Percentiles rank a stretch among this genome's conserved stretches.
Evolutionary conservation across 73 alveolate genomes (phyloP).

Genomic region (Uronychia setigera): DNA sequence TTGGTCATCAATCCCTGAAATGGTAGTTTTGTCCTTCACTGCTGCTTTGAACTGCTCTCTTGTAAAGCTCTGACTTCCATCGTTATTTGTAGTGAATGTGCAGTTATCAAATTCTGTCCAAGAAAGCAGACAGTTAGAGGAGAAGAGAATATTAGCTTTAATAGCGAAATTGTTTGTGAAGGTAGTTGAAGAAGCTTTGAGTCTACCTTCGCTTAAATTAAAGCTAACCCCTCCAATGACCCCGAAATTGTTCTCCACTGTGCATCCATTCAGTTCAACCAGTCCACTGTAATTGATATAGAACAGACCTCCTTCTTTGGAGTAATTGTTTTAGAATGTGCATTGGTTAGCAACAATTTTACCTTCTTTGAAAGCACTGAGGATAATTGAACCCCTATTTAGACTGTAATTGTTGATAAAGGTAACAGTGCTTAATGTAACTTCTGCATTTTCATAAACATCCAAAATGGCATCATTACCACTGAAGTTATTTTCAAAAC

Average conservation of each 20-base stretch:
- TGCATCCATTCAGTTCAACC: background rate
- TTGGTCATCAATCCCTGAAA: background rate
- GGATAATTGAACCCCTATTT: slow-evolving; percentile 21
- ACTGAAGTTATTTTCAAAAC: background rate
- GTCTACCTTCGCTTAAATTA: background rate
- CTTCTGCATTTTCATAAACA: slow-evolving; percentile 19
- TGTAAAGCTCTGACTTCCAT: background rate
- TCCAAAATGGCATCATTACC: background rate
- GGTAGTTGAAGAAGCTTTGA: background rate
- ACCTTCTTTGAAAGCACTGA: slow-evolving; percentile 10
- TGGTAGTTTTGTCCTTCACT: background rate
- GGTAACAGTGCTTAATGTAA: background rate
- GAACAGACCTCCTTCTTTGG: slow-evolving; percentile 21
- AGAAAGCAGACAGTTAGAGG: background rate
- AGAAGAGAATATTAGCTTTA: background rate
- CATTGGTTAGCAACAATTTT: background rate
- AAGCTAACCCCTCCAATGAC: background rate
- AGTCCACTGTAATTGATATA: background rate
- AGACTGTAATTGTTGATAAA: background rate
- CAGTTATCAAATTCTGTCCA: background rate
- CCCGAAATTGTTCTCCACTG: background rate
- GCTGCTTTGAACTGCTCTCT: background rate
- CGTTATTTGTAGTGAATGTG: background rate
- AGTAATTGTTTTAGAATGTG: slow-evolving; percentile 16
- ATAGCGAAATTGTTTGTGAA: background rate